Conservation (phyloP, 345 rosid species). For the Draba incana region DNA sequence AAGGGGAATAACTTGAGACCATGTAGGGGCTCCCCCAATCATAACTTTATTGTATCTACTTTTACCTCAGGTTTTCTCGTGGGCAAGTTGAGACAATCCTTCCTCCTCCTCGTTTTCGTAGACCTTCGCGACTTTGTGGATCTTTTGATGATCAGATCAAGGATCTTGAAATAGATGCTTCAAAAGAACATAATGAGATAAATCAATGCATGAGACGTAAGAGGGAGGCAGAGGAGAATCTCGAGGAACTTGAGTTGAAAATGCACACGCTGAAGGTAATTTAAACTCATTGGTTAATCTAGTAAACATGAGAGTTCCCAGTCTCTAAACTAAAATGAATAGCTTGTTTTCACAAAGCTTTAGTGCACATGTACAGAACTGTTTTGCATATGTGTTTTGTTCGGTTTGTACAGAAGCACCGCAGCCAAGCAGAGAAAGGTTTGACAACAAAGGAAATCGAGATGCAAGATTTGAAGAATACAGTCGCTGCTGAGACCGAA, state of each 20-base stretch:
- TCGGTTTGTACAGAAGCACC: constrained; percentile 55
- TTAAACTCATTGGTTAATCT: constrained; percentile 20
- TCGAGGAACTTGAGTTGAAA: constrained; percentile 50
- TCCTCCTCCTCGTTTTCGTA: constrained; percentile 66
- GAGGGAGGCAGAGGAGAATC: constrained; percentile 53
- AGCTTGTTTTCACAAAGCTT: constrained; percentile 12
- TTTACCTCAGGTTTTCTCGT: constrained; percentile 73
- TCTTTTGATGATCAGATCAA: constrained; percentile 78
- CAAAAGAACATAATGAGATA: constrained; percentile 46
- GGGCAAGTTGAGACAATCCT: constrained; percentile 86
- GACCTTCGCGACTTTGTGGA: constrained; percentile 77
- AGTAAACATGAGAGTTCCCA: constrained; percentile 21
- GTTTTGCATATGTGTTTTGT: constrained; percentile 11
- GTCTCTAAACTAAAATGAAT: constrained; percentile 22
- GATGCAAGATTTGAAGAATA: constrained; percentile 63
- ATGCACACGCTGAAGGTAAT: constrained; percentile 60
- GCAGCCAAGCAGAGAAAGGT: constrained; percentile 52
- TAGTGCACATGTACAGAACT: background rate
- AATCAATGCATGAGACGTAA: constrained; percentile 58
- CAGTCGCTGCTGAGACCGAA: constrained; percentile 51
- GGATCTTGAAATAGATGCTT: constrained; percentile 57
- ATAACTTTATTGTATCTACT: constrained; percentile 10
- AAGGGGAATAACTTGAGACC: constrained; percentile 5
- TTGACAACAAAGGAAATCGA: constrained; percentile 55
- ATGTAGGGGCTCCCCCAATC: constrained; percentile 10